These are phyloP conservation scores for Kodamaea nitidulidarum DNA, from an alignment of 805 yeast genomes.

Conservation along the genomic window DNA sequence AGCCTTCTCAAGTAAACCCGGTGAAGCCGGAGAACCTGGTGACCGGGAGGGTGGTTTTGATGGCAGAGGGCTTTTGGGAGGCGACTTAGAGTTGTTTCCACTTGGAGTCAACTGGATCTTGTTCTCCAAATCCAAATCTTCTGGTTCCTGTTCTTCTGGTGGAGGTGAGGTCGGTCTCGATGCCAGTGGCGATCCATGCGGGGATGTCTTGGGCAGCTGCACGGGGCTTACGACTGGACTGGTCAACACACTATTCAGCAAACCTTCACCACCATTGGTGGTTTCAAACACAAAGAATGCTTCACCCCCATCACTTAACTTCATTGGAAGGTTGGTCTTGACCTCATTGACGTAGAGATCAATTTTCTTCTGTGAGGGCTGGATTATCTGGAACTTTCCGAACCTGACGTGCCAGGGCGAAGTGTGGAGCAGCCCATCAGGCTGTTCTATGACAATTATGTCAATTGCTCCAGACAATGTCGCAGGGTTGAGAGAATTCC, in stretches of 20 bases:
- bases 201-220: conserved; percentile 53
- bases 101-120: conserved; percentile 22
- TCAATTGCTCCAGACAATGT: conserved; percentile 97
- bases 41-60: conserved; percentile 3
- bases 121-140: conserved; percentile 36
- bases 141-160: conserved; percentile 21
- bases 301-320: conserved; percentile 95
- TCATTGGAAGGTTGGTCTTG: conserved; percentile 85
- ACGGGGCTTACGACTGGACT: conserved; percentile 77
- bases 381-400: conserved; percentile 86
- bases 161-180: conserved; percentile 3
- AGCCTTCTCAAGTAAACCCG: conserved; percentile 55
- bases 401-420: conserved; percentile 96
- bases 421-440: conserved; percentile 74
- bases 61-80: conserved; percentile 4
- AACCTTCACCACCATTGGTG: conserved; percentile 40
- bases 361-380: conserved; percentile 94
- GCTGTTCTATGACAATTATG: conserved; percentile 89
- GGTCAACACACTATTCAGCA: conserved; percentile 76
- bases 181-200: conserved; percentile 12
- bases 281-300: conserved; percentile 96
- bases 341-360: conserved; percentile 82
- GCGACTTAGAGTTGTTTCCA: conserved; percentile 6
- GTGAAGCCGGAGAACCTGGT: conserved; percentile 20
- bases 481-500: conserved; percentile 96